Evolutionary conservation across 2,329 filamentous ascomycete genomes (phyloP), one percentile per base, ranked within the genome.

Genomic region (Colletotrichum aenigma): DNA sequence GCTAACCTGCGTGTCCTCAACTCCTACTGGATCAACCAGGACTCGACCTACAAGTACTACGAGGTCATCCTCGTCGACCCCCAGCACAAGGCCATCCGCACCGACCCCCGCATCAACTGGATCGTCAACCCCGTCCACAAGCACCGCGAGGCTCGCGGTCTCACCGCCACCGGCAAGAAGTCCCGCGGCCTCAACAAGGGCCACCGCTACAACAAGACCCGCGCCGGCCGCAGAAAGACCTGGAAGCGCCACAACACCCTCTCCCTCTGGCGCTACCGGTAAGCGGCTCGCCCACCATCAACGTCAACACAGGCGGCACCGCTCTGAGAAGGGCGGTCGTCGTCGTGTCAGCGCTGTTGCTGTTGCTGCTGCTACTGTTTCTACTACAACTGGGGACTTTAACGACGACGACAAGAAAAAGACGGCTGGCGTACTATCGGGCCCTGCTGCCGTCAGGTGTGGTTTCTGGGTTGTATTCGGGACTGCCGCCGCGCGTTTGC

Each of bases 21-120:
- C 95, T 98, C 96, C 80, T 99, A 99, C 96, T 99, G 97, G 97
- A 95, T 99, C 92, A 99, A 99, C 95, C 96, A 98, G 93, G 97
- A 99, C 92, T 98, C 96, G 78, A 99, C 97, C 90, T 99, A 98
- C 95, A 99, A 99, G 93, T 99, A 99, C 95, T 99, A 93, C 92
- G 97, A 99, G 91, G 94, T 98, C 89, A 98, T 99, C 91, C 95
- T 98, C 86, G 96, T 99, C 87, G 97, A 99, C 91, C 97, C 97
- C 87, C 95, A 97, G 92, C 97, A 99, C 95, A 98, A 98, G 93
- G 97, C 97, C 86, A 99, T 99, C 93, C 97, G 97, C 89, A 95
- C 94, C 86, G 97, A 99, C 89, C 91, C 97, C 85, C 96, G 97
- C 90, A 98, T 99, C 95, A 99, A 98, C 95, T 99, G 97, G 97